Percentiles rank a stretch among this genome's conserved stretches.
Evolutionary conservation across 306 rosid species (phyloP).

Genomic region (Gillenia trifoliata): DNA sequence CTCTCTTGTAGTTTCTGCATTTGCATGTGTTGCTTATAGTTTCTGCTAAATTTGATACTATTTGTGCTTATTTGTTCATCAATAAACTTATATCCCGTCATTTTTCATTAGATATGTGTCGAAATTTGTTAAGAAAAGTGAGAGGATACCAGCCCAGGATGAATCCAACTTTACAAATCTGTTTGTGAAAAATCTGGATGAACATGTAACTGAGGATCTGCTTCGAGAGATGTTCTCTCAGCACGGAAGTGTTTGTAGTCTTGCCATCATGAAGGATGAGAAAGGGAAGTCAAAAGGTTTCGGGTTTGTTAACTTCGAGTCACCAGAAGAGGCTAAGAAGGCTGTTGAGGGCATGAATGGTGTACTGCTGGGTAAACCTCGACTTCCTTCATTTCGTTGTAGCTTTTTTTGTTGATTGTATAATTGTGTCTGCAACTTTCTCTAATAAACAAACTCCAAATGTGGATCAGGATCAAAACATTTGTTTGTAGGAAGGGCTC

Average conservation of each 20-base stretch:
- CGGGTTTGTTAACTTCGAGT: slow-evolving; percentile 18
- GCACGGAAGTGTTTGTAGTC: slow-evolving; percentile 6
- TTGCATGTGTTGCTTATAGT: neutral
- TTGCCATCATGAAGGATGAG: slow-evolving; percentile 13
- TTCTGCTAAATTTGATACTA: no score
- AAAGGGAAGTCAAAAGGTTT: slow-evolving; percentile 19
- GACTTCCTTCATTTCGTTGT: neutral
- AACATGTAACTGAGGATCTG: slow-evolving; percentile 4
- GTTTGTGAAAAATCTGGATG: slow-evolving; percentile 18
- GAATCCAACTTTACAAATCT: slow-evolving; percentile 12
- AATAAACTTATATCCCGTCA: neutral
- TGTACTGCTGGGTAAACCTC: slow-evolving; percentile 3
- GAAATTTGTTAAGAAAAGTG: slow-evolving; percentile 11
- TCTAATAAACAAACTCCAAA: neutral
- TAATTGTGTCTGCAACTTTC: neutral
- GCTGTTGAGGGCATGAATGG: slow-evolving; percentile 12
- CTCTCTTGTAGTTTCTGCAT: neutral
- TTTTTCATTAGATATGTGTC: slow-evolving; percentile 5
- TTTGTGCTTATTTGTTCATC: neutral
- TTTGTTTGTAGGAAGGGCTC: slow-evolving; percentile 20
- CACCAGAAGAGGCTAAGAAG: slow-evolving; percentile 12
- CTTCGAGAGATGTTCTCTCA: slow-evolving; percentile 9
- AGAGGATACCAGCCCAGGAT: neutral
- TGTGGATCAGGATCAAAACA: slow-evolving; percentile 15
- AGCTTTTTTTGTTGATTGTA: neutral